Evolutionary conservation across 176 grass and related monocot genomes (phyloP), one percentile per base, ranked within the genome.

Genomic region (Cenchrus fungigraminus): DNA sequence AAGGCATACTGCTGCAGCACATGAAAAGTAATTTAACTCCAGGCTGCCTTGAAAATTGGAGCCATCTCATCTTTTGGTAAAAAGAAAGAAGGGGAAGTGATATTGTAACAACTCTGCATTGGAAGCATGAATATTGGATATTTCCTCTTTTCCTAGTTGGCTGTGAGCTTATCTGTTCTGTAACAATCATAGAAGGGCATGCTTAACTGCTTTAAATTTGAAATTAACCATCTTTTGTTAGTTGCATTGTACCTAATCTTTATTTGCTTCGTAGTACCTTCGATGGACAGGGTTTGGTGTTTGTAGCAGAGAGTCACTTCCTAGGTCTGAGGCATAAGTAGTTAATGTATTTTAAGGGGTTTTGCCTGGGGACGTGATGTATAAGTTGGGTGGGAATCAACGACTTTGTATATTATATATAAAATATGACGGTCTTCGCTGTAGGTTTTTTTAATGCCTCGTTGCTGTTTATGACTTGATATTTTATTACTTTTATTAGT

Each of bases 381-480:
- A 64, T 61, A 8, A 9, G 12, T 49, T 60, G 50, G 56, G 46
- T 81, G 51, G 20, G 29, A 66, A 65, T 81, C 49, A 50, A 74
- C 66, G 14, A 69, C 6, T 12, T 37, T 3, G 50, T 29, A 16
- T 29, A 31, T 56, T 29, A 31, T 56, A 20, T 47, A 34, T 47
- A 46, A 32, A 78, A 34, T 44, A 83, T 31, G 28, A 2, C 8
- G 44, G 20, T 31, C 9, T 32, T 77, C 19, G 51, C 29, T 74
- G 58, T 51, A 4, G 6, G 7, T 13, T 20, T 44, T 75, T 75
- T 75, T 59, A 58, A 58, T 34, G n/a, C 57, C 8, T 77, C 10
- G 74, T 13, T 34, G 8, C 52, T 57, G 14, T 79, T 83, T 82
- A 19, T 71, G 61, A 58, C 22, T 78, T 78, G 37, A 74, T 77